phyloP scores from a whole-genome alignment of 1,284 basidiomycete species.

The Ceratorhiza oryzae-sativae region DNA sequence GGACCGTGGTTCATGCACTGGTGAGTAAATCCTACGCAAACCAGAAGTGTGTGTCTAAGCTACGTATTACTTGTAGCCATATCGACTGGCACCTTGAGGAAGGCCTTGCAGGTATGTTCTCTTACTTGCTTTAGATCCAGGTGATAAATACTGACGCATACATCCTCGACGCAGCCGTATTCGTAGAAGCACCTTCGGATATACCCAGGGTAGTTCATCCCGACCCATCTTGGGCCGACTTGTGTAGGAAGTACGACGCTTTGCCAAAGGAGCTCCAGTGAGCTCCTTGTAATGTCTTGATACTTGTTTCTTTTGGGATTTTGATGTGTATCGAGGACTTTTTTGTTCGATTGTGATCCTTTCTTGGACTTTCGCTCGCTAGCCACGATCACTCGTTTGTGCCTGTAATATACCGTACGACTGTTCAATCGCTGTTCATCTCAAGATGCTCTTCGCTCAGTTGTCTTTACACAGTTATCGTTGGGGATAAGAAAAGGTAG shows the following conservation, averaged over 20 bases:
- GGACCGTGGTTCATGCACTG: conserved; percentile 59
- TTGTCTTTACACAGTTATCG: too few relatives aligned
- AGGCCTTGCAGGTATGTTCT: conserved; percentile 48
- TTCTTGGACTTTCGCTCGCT: conserved; percentile 2
- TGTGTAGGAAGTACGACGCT: conserved; percentile 29
- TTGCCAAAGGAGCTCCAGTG: conserved; percentile 5
- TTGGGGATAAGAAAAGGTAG: too few relatives aligned
- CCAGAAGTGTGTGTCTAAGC: neutral
- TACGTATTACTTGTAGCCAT: conserved; percentile 48
- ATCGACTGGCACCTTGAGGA: conserved; percentile 59
- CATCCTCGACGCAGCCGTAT: conserved; percentile 18
- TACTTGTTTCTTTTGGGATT: neutral
- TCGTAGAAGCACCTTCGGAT: conserved; percentile 25
- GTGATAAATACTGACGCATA: conserved; percentile 9
- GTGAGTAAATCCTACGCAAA: conserved; percentile 44
- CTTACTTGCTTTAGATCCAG: neutral
- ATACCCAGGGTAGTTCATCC: conserved; percentile 17
- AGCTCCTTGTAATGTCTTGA: neutral
- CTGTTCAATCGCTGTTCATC: too few relatives aligned
- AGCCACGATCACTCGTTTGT: too few relatives aligned
- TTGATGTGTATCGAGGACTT: neutral
- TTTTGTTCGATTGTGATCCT: neutral
- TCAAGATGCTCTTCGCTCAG: too few relatives aligned
- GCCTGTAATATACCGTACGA: too few relatives aligned
- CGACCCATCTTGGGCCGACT: conserved; percentile 7